These are phyloP conservation scores for Discostella stelligeroides DNA, from an alignment of 108 stramenopile genomes.

Conservation along the genomic window DNA sequence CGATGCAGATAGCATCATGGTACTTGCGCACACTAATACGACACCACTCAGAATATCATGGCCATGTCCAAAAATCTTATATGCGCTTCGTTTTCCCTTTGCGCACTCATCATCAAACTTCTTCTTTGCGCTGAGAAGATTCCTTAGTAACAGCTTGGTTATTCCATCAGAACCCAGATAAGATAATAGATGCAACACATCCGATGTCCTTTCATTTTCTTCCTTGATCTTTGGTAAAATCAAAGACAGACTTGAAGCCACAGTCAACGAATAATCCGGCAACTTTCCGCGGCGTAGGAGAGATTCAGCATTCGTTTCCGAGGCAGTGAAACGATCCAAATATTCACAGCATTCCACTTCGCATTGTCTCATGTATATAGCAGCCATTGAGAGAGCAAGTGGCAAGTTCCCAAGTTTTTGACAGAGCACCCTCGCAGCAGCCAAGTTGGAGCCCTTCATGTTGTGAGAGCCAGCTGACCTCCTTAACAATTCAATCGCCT, in stretches of 20 bases:
- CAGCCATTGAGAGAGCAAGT: slow-evolving; percentile 68
- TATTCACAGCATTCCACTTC: slow-evolving; percentile 67
- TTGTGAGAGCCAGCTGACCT: slow-evolving; percentile 37
- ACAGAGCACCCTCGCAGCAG: slow-evolving; percentile 26
- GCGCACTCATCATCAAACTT: slow-evolving; percentile 26
- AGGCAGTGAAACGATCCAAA: slow-evolving; percentile 55
- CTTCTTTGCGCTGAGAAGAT: slow-evolving; percentile 45
- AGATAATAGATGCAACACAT: slow-evolving; percentile 53
- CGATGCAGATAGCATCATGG: neutral
- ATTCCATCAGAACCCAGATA: slow-evolving; percentile 66
- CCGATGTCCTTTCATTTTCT: slow-evolving; percentile 47
- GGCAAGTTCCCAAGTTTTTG: slow-evolving; percentile 45
- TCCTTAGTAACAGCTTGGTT: slow-evolving; percentile 57
- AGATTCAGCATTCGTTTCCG: slow-evolving; percentile 48
- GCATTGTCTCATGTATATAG: slow-evolving; percentile 70
- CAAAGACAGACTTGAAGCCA: slow-evolving; percentile 60
- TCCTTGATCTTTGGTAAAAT: slow-evolving; percentile 58
- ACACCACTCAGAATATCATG: slow-evolving; percentile 16
- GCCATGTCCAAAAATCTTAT: neutral
- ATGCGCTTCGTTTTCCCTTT: neutral
- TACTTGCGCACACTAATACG: slow-evolving; percentile 6
- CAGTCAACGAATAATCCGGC: slow-evolving; percentile 49
- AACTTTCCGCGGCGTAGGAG: slow-evolving; percentile 48
- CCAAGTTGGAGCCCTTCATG: slow-evolving; percentile 16
- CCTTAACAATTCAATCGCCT: slow-evolving; percentile 57